These are phyloP conservation scores for Hyaloscypha variabilis DNA, from an alignment of 495 filamentous ascomycete genomes.

Conservation along the genomic window DNA sequence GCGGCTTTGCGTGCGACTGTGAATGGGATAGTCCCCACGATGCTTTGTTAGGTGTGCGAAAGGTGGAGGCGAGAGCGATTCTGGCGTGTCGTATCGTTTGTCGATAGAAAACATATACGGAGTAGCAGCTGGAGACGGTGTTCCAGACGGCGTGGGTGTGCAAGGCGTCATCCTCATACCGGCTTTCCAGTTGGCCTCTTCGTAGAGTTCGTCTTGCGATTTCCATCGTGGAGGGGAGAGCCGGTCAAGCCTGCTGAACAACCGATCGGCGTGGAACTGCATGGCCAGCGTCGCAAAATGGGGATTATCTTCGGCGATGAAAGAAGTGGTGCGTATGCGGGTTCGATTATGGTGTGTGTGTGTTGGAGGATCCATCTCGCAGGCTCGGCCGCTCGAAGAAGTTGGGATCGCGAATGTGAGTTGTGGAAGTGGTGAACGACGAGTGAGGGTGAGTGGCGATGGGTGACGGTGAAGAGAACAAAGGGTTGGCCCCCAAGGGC, in stretches of 20 bases:
- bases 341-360: background rate
- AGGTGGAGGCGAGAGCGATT: background rate
- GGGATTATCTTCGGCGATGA: background rate
- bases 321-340: slow-evolving; percentile 1
- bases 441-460: background rate
- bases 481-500: no score
- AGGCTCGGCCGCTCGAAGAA: background rate
- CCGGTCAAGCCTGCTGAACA: background rate
- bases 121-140: background rate
- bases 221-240: slow-evolving; percentile 5
- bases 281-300: background rate
- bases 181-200: background rate
- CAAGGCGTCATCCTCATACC: slow-evolving; percentile 5
- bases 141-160: background rate
- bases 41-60: background rate
- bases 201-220: slow-evolving; percentile 1
- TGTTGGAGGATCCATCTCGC: background rate
- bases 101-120: slow-evolving; percentile 2
- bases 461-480: background rate
- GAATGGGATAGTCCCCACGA: background rate
- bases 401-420: background rate
- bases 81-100: slow-evolving; percentile 2
- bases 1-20: background rate
- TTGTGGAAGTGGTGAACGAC: background rate
- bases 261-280: slow-evolving; percentile 4